These are phyloP conservation scores for Ogataea trehalophila DNA, from an alignment of 805 yeast genomes.

Conservation along the genomic window DNA sequence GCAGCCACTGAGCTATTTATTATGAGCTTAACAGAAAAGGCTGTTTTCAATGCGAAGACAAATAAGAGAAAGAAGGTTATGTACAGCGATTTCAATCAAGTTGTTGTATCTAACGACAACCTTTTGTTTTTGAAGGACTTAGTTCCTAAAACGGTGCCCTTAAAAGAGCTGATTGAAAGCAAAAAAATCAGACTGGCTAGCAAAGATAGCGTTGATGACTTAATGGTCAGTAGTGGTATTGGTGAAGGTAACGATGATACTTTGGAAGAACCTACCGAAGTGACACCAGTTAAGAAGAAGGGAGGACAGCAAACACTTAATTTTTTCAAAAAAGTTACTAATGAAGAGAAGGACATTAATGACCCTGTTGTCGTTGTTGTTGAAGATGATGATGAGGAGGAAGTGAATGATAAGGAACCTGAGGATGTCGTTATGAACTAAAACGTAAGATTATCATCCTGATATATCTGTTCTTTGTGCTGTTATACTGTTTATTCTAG, in stretches of 20 bases:
- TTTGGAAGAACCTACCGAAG: not conserved
- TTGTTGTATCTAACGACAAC: conserved; percentile 54
- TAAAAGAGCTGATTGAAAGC: conserved; percentile 43
- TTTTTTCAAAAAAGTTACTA: conserved; percentile 7
- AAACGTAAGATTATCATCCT: no score
- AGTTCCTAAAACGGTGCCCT: conserved; percentile 56
- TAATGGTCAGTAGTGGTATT: conserved; percentile 3
- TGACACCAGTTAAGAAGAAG: conserved; percentile 5
- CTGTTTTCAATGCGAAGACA: conserved; percentile 56
- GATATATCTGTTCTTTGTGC: no score
- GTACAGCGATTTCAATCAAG: conserved; percentile 65
- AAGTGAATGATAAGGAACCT: not conserved
- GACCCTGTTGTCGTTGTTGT: not conserved
- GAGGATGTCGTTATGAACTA: conserved; percentile 6
- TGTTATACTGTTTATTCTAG: no score
- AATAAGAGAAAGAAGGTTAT: conserved; percentile 65
- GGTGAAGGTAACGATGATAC: conserved; percentile 13
- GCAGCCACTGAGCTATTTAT: conserved; percentile 76
- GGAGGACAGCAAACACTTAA: conserved; percentile 13
- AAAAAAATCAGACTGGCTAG: conserved; percentile 31
- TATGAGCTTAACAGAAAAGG: conserved; percentile 66
- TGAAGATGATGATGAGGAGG: not conserved
- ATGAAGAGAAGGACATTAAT: no score
- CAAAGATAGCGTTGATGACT: conserved; percentile 4
- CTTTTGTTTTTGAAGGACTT: conserved; percentile 60